These are phyloP conservation scores for Solanum ossicruentum DNA, from an alignment of 257 asterid species.

Conservation along the genomic window DNA sequence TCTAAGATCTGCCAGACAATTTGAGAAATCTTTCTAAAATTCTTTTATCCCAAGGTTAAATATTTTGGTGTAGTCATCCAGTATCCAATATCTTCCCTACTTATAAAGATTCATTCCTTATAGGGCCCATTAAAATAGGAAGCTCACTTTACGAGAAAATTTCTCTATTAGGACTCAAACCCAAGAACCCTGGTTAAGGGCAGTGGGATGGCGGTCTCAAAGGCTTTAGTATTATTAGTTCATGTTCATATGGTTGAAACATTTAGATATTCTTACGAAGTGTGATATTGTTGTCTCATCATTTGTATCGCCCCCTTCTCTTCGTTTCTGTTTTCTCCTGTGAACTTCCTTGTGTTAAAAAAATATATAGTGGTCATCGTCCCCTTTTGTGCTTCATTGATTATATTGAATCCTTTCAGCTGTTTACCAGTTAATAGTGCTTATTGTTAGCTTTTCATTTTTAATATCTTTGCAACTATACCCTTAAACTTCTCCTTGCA, in stretches of 20 bases:
- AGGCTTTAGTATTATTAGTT: background rate
- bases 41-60: background rate
- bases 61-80: background rate
- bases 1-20: background rate
- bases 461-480: background rate
- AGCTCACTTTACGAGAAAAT: background rate
- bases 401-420: background rate
- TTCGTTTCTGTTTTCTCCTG: background rate
- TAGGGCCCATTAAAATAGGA: background rate
- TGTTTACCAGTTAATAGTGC: background rate
- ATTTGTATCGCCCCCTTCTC: background rate
- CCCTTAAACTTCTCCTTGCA: constrained; percentile 12
- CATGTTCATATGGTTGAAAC: background rate
- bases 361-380: background rate
- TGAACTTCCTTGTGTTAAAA: background rate
- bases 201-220: background rate
- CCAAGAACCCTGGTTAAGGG: background rate
- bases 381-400: background rate
- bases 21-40: background rate
- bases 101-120: background rate
- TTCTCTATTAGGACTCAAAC: background rate
- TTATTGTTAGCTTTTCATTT: background rate
- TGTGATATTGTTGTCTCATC: background rate
- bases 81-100: background rate
- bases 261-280: background rate